Conservation (phyloP, 2,329 filamentous ascomycete species). For the Talaromyces sp. region DNA sequence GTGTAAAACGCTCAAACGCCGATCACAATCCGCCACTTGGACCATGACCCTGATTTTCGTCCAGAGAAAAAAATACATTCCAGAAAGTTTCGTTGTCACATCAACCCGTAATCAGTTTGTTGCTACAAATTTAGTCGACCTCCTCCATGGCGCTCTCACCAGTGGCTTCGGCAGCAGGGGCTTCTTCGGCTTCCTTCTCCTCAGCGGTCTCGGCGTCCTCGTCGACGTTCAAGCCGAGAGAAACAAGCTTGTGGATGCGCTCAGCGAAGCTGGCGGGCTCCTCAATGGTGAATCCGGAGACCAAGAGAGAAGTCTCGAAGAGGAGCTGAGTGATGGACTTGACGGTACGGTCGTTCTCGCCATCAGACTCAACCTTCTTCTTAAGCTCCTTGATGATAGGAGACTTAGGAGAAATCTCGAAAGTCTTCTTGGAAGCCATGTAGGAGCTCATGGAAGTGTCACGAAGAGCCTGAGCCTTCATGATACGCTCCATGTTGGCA, state of each 20-base stretch:
- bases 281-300: slow-evolving; percentile 99
- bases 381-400: slow-evolving; percentile 98
- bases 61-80: slow-evolving; percentile 17
- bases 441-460: slow-evolving; percentile 99
- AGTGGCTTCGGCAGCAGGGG: slow-evolving; percentile 60
- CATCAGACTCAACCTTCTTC: slow-evolving; percentile 97
- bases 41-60: slow-evolving; percentile 17
- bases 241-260: slow-evolving; percentile 99
- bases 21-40: slow-evolving; percentile 16
- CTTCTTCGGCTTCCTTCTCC: slow-evolving; percentile 53
- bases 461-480: slow-evolving; percentile 99
- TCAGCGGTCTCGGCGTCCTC: slow-evolving; percentile 74
- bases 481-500: slow-evolving; percentile 99
- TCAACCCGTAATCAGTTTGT: slow-evolving; percentile 13
- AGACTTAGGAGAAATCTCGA: slow-evolving; percentile 99
- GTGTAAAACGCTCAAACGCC: slow-evolving; percentile 18
- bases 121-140: slow-evolving; percentile 71
- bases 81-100: slow-evolving; percentile 15
- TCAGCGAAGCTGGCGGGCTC: slow-evolving; percentile 97
- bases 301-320: slow-evolving; percentile 97
- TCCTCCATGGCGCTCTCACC: slow-evolving; percentile 99
- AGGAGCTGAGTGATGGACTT: slow-evolving; percentile 98
- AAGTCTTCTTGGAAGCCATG: slow-evolving; percentile 99
- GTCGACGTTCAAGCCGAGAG: slow-evolving; percentile 94
- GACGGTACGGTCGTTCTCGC: slow-evolving; percentile 97